phyloP scores from a whole-genome alignment of 768 basidiomycete species.

The Ramaria rubella region DNA sequence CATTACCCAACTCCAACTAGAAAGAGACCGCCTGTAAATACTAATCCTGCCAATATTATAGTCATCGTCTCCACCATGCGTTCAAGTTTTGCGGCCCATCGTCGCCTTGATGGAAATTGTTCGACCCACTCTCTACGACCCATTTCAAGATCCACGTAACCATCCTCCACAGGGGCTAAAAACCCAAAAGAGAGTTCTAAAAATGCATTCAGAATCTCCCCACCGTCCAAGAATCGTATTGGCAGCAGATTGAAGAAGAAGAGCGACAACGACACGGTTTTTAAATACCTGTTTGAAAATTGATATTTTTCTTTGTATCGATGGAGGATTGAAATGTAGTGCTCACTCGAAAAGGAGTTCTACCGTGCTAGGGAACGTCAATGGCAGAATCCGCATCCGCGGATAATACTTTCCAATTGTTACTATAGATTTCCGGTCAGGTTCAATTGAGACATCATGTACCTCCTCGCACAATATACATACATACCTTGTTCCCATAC shows the following conservation, averaged over 20 bases:
- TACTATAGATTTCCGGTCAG: slow-evolving; percentile 35
- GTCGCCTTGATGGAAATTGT: neutral
- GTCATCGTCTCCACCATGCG: neutral
- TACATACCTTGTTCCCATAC: slow-evolving; percentile 60
- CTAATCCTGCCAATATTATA: neutral
- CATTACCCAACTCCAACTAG: neutral
- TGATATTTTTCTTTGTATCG: neutral
- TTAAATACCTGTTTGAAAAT: slow-evolving; percentile 44
- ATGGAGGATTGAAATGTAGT: slow-evolving; percentile 24
- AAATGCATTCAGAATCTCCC: slow-evolving; percentile 41
- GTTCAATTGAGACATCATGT: slow-evolving; percentile 2
- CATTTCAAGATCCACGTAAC: neutral
- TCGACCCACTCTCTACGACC: neutral
- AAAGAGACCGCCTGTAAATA: neutral
- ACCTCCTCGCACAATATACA: slow-evolving; percentile 5
- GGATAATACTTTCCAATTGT: slow-evolving; percentile 44
- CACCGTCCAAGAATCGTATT: slow-evolving; percentile 63
- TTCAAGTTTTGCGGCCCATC: neutral
- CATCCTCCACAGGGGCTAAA: neutral
- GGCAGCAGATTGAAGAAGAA: slow-evolving; percentile 82
- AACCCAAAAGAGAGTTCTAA: slow-evolving; percentile 15
- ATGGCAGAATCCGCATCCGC: slow-evolving; percentile 21
- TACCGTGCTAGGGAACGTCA: slow-evolving; percentile 32
- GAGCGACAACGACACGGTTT: slow-evolving; percentile 65
- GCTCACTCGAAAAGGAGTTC: slow-evolving; percentile 48